Base-by-base conservation (phyloP, 306 rosid species). In the Nissolia schottii region DNA sequence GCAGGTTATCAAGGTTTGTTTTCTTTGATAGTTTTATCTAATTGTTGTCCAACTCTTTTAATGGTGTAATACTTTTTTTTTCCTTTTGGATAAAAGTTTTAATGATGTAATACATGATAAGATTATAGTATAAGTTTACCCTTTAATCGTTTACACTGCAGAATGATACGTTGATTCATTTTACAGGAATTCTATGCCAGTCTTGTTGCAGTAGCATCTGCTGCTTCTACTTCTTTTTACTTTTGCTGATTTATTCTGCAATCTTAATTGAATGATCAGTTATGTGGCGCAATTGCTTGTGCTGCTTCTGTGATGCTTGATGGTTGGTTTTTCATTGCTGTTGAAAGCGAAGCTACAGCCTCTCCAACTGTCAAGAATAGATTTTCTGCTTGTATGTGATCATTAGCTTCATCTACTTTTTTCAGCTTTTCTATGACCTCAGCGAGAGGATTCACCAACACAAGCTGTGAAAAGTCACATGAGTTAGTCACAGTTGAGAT, bases 391-490 rank as follows among this genome's bases (percentile, higher is more conserved):
- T 64, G 80, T 31, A 79, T 78, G 31, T 87, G 68, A 27, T 81
- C 92, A 0, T 66, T 73, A 37, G 73, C 82, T 73, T 68, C 87
- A 62, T 87, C 90, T 74, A 80, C 92, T 64, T 74, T 91, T 60
- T 81, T 86, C 68, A 94, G 62, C 83, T 94, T 94, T 25, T 94
- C 99, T 51, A 94, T 63, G 57, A 91, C 95, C 77, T 91, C 97
- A n/a, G 91, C 87, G 49, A 91, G 63, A 25, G 99, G 99, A 54
- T 94, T 94, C 79, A 91, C 99, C 87, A 94, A 64, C 63, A 89
- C 91, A 63, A 94, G 89, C 99, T 94, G 84, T 71, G 45, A 71
- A 29, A 67, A 73, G 38, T 43, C 46, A 70, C 43, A 64, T 76
- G 77, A 75, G 50, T 48, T 34, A 40, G 50, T 56, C 56, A 63